Base-by-base conservation (phyloP, 768 basidiomycete genomes). In the Leccinum longicurvipes region DNA sequence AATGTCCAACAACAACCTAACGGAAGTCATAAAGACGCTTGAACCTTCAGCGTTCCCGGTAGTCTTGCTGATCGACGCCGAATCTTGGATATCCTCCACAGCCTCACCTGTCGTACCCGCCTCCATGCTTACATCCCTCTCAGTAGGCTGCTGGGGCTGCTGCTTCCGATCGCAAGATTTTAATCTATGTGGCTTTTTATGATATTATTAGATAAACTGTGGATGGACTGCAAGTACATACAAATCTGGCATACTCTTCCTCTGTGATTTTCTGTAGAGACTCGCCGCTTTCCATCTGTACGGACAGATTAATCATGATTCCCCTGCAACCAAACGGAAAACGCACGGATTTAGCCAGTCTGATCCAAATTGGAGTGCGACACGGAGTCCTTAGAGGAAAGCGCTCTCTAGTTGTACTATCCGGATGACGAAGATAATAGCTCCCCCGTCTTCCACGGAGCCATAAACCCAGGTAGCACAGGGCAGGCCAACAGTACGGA, bases 381-480 rank as follows among this genome's bases (percentile, higher is more conserved):
- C 14, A 52, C n/a, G n/a, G n/a, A n/a, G n/a, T n/a, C n/a, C n/a
- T n/a, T n/a, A n/a, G n/a, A n/a, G n/a, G n/a, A n/a, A n/a, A n/a
- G n/a, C n/a, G n/a, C n/a, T n/a, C n/a, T n/a, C n/a, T n/a, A n/a
- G n/a, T n/a, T n/a, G n/a, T n/a, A n/a, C n/a, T n/a, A n/a, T 12
- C n/a, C n/a, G n/a, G 1, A 10, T 14, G 11, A 5, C 6, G 5
- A 1, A 27, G 14, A 9, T 23, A 21, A 23, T 44, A 15, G 7
- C 5, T 23, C 7, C 19, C 10, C n/a, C 45, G 39, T 50, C 52
- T 53, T 17, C 53, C 39, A 6, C 1, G 1, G 1, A 66, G 25
- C 34, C 67, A 57, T 15, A 55, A 23, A 11, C 56, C 57, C 6
- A 56, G 34, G 57, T 65, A 65, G 34, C 54, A 59, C 25, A 62